Percentiles rank a stretch among this genome's conserved stretches.
phyloP scores from a whole-genome alignment of 2,329 filamentous ascomycete genomes.

The Microdochium paspali region DNA sequence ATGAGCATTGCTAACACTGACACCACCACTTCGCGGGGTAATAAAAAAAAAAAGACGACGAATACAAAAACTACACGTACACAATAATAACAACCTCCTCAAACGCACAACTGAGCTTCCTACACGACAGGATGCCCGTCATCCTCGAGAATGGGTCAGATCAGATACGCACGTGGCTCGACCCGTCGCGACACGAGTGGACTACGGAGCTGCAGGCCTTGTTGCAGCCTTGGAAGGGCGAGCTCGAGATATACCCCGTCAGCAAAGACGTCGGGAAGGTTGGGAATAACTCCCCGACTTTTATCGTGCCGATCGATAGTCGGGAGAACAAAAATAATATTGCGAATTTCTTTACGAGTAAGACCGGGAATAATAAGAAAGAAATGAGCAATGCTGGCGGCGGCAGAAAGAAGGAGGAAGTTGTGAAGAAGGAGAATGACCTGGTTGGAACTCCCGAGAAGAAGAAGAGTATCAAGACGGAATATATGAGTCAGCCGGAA shows the following conservation, averaged over 20 bases:
- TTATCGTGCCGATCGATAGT: constrained; percentile 75
- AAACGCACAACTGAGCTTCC: constrained; percentile 71
- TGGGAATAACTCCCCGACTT: constrained; percentile 77
- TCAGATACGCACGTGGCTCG: constrained; percentile 65
- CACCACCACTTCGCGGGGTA: not conserved
- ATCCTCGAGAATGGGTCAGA: constrained; percentile 71
- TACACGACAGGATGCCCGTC: constrained; percentile 95
- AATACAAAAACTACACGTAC: constrained; percentile 74
- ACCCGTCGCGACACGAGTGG: constrained; percentile 66
- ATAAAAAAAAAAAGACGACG: constrained; percentile 31
- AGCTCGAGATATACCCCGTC: constrained; percentile 79
- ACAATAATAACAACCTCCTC: constrained; percentile 88
- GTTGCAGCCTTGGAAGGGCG: constrained; percentile 69
- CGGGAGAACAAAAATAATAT: constrained; percentile 89
- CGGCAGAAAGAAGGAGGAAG: constrained; percentile 18
- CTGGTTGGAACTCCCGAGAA: not conserved
- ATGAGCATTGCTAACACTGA: too few species aligned
- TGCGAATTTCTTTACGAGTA: constrained; percentile 78
- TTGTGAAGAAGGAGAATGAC: constrained; percentile 6
- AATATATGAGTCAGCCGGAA: constrained; percentile 9
- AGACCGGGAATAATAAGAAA: constrained; percentile 11
- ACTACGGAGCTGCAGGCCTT: constrained; percentile 66
- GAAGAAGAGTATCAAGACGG: constrained; percentile 1
- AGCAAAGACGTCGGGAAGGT: constrained; percentile 88
- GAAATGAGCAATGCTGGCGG: not conserved